These are phyloP conservation scores for Ampelocalamus luodianensis DNA, from an alignment of 176 grass and related monocot species.

Conservation along the genomic window DNA sequence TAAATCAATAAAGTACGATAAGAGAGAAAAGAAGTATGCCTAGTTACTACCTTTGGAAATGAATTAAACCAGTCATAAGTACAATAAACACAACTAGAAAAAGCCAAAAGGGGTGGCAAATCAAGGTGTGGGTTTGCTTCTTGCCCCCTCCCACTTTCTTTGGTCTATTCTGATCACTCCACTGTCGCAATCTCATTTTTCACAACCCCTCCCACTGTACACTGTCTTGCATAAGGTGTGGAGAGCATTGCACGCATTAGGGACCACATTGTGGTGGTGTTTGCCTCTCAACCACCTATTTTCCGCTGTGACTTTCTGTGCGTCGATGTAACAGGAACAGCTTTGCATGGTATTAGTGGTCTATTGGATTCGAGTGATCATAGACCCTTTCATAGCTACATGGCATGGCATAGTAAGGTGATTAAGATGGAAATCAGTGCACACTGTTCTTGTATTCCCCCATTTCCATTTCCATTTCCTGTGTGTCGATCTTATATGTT, in stretches of 20 bases:
- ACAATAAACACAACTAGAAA: not conserved
- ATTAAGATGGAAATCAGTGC: not conserved
- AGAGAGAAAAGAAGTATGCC: not conserved
- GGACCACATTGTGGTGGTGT: slow-evolving; percentile 40
- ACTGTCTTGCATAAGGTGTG: slow-evolving; percentile 28
- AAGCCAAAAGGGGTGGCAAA: not conserved
- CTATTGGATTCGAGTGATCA: not conserved
- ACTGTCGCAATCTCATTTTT: not conserved
- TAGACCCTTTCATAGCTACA: not conserved
- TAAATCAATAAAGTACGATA: not conserved
- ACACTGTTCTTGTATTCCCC: not conserved
- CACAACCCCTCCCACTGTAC: not conserved
- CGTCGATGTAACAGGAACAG: not conserved
- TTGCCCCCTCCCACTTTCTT: slow-evolving; percentile 1
- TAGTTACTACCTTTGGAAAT: not conserved
- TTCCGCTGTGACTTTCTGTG: not conserved
- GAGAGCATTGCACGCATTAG: slow-evolving; percentile 20
- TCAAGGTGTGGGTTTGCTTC: slow-evolving; percentile 31
- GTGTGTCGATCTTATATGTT: not conserved
- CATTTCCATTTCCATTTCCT: not conserved
- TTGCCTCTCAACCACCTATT: slow-evolving; percentile 32
- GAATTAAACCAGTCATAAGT: not conserved
- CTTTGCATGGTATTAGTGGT: not conserved
- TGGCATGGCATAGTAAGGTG: not conserved
- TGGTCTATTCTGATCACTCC: slow-evolving; percentile 15